These are phyloP conservation scores for Eragrostis tef DNA, from an alignment of 202 grass and related monocot genomes.

Conservation along the genomic window DNA sequence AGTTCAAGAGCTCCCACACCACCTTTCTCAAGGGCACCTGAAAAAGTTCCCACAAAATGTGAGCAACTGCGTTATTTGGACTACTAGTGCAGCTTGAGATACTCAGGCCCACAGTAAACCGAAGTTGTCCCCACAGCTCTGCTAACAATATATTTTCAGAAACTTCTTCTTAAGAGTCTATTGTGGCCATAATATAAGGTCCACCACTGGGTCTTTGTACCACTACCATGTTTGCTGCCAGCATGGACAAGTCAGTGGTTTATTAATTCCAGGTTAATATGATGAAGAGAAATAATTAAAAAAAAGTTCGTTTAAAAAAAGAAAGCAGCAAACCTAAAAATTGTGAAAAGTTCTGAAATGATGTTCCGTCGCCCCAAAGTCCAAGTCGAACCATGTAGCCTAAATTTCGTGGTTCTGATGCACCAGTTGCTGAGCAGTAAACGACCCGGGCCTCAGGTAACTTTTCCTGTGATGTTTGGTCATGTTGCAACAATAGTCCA, in stretches of 20 bases:
- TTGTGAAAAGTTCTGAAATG: conserved; percentile 72
- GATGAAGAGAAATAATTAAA: conserved; percentile 24
- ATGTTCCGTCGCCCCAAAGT: conserved; percentile 91
- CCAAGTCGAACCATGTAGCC: conserved; percentile 98
- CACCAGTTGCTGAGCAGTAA: conserved; percentile 99
- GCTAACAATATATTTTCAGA: conserved; percentile 29
- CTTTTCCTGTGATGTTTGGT: conserved; percentile 68
- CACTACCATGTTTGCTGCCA: conserved; percentile 22
- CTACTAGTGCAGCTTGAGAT: conserved; percentile 35
- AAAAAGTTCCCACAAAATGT: conserved; percentile 42
- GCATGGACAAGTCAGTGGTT: neutral
- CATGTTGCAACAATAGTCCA: conserved; percentile 44
- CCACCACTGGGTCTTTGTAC: conserved; percentile 8
- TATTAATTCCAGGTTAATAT: conserved; percentile 27
- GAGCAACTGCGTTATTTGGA: conserved; percentile 30
- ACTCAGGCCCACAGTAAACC: conserved; percentile 29
- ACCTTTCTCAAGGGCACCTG: conserved; percentile 98
- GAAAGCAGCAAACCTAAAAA: conserved; percentile 75
- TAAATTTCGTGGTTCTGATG: conserved; percentile 97
- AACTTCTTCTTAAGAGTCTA: conserved; percentile 20
- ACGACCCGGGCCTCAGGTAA: conserved; percentile 82
- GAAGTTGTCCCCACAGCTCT: conserved; percentile 30
- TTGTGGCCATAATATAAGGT: neutral
- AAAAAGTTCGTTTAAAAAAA: conserved; percentile 28
- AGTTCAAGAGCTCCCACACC: conserved; percentile 99